Conservation (phyloP, 306 rosid genomes). For the Malus orientalis region DNA sequence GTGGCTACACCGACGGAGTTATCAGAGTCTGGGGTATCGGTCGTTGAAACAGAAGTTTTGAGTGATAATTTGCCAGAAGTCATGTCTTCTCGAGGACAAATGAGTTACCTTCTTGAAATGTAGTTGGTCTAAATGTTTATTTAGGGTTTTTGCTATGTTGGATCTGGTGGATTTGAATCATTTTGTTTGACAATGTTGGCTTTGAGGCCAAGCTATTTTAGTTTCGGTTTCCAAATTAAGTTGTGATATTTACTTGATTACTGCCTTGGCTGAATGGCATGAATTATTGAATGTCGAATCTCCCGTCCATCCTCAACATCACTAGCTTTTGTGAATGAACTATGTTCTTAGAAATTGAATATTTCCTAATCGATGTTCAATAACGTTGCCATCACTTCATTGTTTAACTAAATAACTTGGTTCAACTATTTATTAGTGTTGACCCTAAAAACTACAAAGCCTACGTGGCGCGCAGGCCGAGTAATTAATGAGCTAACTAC, state of each 20-base stretch:
- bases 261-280: no score
- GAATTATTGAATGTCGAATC: no score
- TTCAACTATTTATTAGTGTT: no score
- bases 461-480: no score
- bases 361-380: no score
- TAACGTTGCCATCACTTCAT: neutral
- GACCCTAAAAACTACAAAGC: no score
- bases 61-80: neutral
- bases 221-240: conserved; percentile 12
- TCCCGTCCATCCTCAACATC: no score
- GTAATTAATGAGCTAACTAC: no score
- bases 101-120: conserved; percentile 25
- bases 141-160: conserved; percentile 34
- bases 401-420: neutral
- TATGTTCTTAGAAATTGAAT: no score
- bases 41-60: conserved; percentile 34
- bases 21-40: conserved; percentile 95
- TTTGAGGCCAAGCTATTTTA: conserved; percentile 40
- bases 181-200: conserved; percentile 32
- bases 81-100: conserved; percentile 30
- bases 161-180: conserved; percentile 22
- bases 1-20: conserved; percentile 93
- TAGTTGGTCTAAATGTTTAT: conserved; percentile 20
- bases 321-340: no score
- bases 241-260: neutral